These are phyloP conservation scores for Lepraria neglecta DNA, from an alignment of 495 filamentous ascomycete genomes.

Conservation along the genomic window DNA sequence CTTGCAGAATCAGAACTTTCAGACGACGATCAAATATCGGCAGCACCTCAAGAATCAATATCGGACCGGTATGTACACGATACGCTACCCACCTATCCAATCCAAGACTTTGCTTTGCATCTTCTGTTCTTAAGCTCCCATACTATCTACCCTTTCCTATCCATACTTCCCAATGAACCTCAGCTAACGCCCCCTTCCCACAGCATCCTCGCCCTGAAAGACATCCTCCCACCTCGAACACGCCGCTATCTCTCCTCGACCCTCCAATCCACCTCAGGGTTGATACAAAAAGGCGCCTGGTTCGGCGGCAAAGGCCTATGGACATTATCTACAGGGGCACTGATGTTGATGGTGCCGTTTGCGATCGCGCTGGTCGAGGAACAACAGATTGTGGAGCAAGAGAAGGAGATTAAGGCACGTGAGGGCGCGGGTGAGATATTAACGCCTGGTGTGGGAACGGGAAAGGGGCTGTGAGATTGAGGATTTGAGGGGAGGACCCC, in stretches of 20 bases:
- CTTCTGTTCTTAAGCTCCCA: too few relatives aligned
- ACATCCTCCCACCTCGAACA: conserved; percentile 81
- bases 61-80: conserved; percentile 4
- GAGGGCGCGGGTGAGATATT: conserved; percentile 65
- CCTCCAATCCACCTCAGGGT: conserved; percentile 42
- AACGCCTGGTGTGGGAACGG: conserved; percentile 16
- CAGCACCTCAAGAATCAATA: conserved; percentile 26
- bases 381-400: conserved; percentile 91
- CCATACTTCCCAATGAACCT: too few relatives aligned
- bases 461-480: conserved; percentile 10
- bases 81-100: too few relatives aligned
- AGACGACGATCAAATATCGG: conserved; percentile 45
- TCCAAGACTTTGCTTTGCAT: too few relatives aligned
- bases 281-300: conserved; percentile 54
- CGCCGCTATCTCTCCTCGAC: conserved; percentile 44
- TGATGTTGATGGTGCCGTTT: conserved; percentile 88
- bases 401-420: conserved; percentile 91
- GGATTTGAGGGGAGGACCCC: not conserved
- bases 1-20: conserved; percentile 58
- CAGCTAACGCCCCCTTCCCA: too few relatives aligned
- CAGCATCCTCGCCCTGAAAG: conserved; percentile 77
- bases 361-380: conserved; percentile 90
- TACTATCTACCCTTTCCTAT: too few relatives aligned
- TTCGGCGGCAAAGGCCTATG: conserved; percentile 79
- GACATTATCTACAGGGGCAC: conserved; percentile 76